Evolutionary conservation across 1,284 basidiomycete species (phyloP).

Genomic region (Tremellales sp.): DNA sequence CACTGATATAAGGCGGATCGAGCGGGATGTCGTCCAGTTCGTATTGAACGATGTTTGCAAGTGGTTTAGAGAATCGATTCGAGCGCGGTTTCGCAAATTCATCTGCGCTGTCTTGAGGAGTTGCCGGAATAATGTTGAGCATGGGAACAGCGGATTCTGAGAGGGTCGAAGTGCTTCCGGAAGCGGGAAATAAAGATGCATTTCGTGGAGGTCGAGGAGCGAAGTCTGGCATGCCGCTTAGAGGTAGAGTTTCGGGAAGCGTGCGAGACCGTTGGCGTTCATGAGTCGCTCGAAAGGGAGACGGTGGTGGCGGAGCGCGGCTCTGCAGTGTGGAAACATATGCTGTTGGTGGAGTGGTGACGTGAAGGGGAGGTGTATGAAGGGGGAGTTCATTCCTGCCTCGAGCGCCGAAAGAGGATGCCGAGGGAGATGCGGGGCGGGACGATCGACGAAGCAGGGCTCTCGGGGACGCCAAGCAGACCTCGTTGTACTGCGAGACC

Average conservation of each 20-base stretch:
- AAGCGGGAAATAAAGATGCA: conserved; percentile 14
- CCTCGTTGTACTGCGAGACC: neutral
- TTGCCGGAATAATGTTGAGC: conserved; percentile 47
- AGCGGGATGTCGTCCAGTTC: conserved; percentile 28
- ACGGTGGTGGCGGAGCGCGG: conserved; percentile 28
- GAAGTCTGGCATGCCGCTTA: conserved; percentile 11
- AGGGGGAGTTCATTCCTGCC: conserved; percentile 20
- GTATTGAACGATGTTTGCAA: conserved; percentile 13
- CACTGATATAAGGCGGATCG: conserved; percentile 26
- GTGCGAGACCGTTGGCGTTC: conserved; percentile 15
- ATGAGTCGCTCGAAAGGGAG: conserved; percentile 32
- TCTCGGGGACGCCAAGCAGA: conserved; percentile 7
- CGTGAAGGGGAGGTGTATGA: conserved; percentile 19
- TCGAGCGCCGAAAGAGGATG: conserved; percentile 31
- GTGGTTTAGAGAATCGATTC: conserved; percentile 5
- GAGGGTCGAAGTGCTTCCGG: neutral
- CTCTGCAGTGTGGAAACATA: conserved; percentile 26
- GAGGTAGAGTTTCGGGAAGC: conserved; percentile 17
- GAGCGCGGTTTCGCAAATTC: conserved; percentile 23
- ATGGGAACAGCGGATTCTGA: conserved; percentile 23
- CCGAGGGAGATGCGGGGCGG: conserved; percentile 31
- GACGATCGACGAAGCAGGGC: conserved; percentile 18
- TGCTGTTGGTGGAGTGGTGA: conserved; percentile 33
- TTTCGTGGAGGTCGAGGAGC: conserved; percentile 18
- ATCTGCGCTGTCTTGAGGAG: conserved; percentile 31